Conservation (phyloP, 2,329 filamentous ascomycete genomes). For the Aspergillus pseudonomiae region DNA sequence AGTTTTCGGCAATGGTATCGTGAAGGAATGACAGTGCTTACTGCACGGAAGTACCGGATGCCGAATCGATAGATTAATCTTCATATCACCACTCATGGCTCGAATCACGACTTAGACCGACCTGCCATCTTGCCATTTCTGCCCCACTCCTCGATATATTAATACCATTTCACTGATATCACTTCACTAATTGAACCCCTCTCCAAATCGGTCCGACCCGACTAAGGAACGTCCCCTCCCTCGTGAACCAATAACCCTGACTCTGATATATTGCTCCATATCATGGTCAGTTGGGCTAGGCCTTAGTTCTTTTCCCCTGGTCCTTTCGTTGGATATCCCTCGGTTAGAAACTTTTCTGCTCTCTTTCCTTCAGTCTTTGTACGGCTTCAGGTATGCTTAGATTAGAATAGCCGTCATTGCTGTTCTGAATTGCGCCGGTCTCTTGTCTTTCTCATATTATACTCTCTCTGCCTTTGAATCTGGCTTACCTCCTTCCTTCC, state of each 20-base stretch:
- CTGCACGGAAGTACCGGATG: neutral
- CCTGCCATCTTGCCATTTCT: neutral
- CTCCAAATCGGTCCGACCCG: neutral
- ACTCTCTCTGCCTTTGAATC: neutral
- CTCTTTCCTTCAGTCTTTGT: neutral
- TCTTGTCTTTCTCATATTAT: neutral
- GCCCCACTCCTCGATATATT: neutral
- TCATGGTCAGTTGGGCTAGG: neutral
- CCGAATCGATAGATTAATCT: neutral
- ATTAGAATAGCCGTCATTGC: neutral
- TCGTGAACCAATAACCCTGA: neutral
- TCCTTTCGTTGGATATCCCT: neutral
- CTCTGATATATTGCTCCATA: neutral
- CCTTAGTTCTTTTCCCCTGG: neutral
- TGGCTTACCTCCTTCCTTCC: neutral
- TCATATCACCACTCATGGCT: neutral
- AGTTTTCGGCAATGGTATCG: neutral
- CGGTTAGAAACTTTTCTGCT: neutral
- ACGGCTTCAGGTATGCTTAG: neutral
- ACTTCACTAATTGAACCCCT: neutral
- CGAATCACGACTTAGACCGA: neutral
- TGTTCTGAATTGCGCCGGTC: neutral
- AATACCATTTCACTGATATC: neutral
- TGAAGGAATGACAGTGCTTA: neutral
- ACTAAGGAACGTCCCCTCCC: neutral